Base-by-base conservation (phyloP, 2,329 filamentous ascomycete species). In the Venturia carpophila region DNA sequence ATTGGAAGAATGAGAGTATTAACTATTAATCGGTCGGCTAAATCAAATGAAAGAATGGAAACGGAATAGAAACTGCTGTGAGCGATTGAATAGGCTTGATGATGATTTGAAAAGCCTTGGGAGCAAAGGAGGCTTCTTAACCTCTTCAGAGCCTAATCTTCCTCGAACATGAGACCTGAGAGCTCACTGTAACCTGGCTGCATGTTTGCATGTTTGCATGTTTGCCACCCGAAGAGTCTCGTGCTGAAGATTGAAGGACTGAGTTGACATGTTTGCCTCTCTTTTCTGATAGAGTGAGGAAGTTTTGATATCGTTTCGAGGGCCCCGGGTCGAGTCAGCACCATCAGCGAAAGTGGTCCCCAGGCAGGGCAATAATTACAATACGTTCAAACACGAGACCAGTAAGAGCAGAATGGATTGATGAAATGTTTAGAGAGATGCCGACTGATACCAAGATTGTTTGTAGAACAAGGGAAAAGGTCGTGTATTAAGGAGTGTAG, bases 101-200 rank as follows among this genome's bases (percentile, higher is more conserved):
- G 27, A 21, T 58, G 52, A 37, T 58, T 58, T 58, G 52, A 37
- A 58, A 37, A 58, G 52, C 37, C 52, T 58, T 58, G 52, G 52
- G 52, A 58, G 52, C 30, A 58, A 37, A 27, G 30, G 17, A 58
- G 27, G 52, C 52, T 58, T 58, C 52, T 58, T 58, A 58, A 58
- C 27, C 15, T 58, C 27, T 58, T 15, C 21, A 24, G 37, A 30
- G 27, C 27, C 52, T 37, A 58, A 58, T 58, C 52, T 58, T 58
- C 37, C 30, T 37, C 21, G 52, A 37, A 55, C 27, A 34, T 58
- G 52, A 58, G 27, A 58, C 52, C 17, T 37, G 27, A n/a, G 15
- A 37, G 17, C 52, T 58, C 52, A 24, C 52, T 58, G 52, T 58
- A 58, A 58, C 52, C 37, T 37, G 52, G 19, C 30, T 37, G 30